Evolutionary conservation across 148 eudicot genomes (phyloP), one percentile per base, ranked within the genome.

Genomic region (Pharnaceum exiguum): DNA sequence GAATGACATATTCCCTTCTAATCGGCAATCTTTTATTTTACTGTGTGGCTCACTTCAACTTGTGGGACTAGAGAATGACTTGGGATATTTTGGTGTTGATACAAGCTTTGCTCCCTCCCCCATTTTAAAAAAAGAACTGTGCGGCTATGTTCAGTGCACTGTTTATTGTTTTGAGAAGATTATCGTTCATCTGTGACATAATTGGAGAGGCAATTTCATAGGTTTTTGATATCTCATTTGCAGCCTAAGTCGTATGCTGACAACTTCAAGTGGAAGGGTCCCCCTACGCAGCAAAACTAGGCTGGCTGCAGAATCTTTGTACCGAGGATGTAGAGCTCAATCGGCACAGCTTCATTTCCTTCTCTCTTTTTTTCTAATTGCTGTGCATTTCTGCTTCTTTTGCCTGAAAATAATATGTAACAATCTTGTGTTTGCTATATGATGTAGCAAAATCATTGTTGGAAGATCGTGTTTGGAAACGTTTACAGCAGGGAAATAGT

Each of bases 201-300:
- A 7, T 23, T 40, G 51, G 29, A 3, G 25, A 62, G 23, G 38
- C 44, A 49, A 33, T 11, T 27, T 13, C 36, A 19, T 10, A 30
- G 18, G 19, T 39, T 31, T 25, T 31, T 10, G 31, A 30, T 4
- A 1, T 38, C 39, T 33, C 24, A 7, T 28, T 44, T 76, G 74
- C 74, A 80, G 85, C 69, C 78, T 4, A 80, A 80, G 62, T 52
- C 85, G 9, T 80, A 80, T 16, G 74, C 85, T 42, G 85, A 80
- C 42, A 80, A 80, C 57, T 80, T 80, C 68, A 80, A 80, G 62
- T 80, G 85, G 85, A 80, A 70, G 76, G 85, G 85, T 51, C 85
- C 68, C 40, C 70, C 70, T 11, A 64, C 23, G 44, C 61, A 65
- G 70, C 49, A 52, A 65, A 36, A 15, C 46, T 51, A 65, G 56